These are phyloP conservation scores for Lodderomyces theae DNA, from an alignment of 1,139 yeast species.

Conservation along the genomic window DNA sequence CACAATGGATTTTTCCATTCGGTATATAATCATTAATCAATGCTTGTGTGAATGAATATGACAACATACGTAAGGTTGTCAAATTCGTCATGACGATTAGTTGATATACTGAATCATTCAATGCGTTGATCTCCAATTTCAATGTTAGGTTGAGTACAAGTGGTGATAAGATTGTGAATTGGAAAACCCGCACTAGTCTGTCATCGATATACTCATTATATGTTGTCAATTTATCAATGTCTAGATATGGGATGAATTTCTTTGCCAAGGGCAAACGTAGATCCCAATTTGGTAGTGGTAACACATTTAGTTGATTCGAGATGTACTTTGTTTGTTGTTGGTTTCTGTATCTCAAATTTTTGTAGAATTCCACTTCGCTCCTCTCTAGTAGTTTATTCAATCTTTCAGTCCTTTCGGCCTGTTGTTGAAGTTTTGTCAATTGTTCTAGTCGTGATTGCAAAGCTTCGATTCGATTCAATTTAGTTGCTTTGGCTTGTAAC, in stretches of 20 bases:
- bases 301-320: slow-evolving; percentile 27
- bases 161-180: slow-evolving; percentile 23
- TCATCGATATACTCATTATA: slow-evolving; percentile 14
- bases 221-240: slow-evolving; percentile 20
- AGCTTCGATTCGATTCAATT: slow-evolving; percentile 22
- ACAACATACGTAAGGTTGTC: slow-evolving; percentile 18
- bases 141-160: slow-evolving; percentile 24
- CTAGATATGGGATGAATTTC: slow-evolving; percentile 28
- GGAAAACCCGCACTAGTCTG: slow-evolving; percentile 19
- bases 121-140: slow-evolving; percentile 18
- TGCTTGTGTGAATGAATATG: slow-evolving; percentile 21
- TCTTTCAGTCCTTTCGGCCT: slow-evolving; percentile 16
- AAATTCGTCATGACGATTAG: slow-evolving; percentile 13
- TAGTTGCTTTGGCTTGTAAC: slow-evolving; percentile 19
- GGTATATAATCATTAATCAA: slow-evolving; percentile 26
- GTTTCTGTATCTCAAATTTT: slow-evolving; percentile 12
- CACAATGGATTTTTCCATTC: slow-evolving; percentile 24
- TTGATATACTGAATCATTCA: slow-evolving; percentile 18
- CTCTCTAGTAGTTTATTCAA: slow-evolving; percentile 24
- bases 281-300: slow-evolving; percentile 38
- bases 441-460: slow-evolving; percentile 18
- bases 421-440: slow-evolving; percentile 19
- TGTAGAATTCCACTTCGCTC: slow-evolving; percentile 20
- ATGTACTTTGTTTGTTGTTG: slow-evolving; percentile 23
- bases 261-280: slow-evolving; percentile 26